Base-by-base conservation (phyloP, 1,139 yeast genomes). In the Candida sojae region DNA sequence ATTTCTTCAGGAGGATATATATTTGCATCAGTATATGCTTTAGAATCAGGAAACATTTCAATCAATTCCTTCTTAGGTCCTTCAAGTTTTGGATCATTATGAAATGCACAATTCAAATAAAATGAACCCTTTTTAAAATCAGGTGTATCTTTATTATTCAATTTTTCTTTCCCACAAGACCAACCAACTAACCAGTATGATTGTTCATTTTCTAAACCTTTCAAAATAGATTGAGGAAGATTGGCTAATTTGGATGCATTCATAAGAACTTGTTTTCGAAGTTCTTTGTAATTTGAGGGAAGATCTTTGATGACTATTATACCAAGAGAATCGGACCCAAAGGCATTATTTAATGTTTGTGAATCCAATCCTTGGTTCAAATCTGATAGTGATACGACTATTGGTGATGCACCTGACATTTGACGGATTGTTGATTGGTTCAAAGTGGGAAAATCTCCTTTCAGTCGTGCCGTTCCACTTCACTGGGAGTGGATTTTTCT, bases 141-240 rank as follows among this genome's bases (percentile, higher is more conserved):
- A 0, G 82, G 82, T 39, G 63, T 59, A 1, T 73, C 77, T 3
- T 65, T 57, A 6, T 53, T 44, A 6, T 64, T 64, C 35, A 83
- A 68, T 42, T 64, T 73, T 55, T 83, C 88, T 48, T 76, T 78
- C 0, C 88, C 88, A 42, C 82, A 64, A n/a, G 87, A 82, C 88
- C 88, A 83, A 0, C 88, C 88, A 0, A 80, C 76, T 5, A 82
- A 63, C 80, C 84, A 83, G 51, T 58, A 57, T 5, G 71, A 58
- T 48, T 79, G 83, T 25, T 77, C 77, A 30, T 68, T 66, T 57
- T 82, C 86, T 44, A 82, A 63, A 21, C 54, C 46, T 2, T 56
- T 57, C 34, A 82, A 66, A 10, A 63, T 61, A 2, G 59, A 59
- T 4, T 51, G 46, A 0, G 81, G 73, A 8, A 80, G 66, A 37